Base-by-base conservation (phyloP, 306 rosid species). In the Gillenia trifoliata region DNA sequence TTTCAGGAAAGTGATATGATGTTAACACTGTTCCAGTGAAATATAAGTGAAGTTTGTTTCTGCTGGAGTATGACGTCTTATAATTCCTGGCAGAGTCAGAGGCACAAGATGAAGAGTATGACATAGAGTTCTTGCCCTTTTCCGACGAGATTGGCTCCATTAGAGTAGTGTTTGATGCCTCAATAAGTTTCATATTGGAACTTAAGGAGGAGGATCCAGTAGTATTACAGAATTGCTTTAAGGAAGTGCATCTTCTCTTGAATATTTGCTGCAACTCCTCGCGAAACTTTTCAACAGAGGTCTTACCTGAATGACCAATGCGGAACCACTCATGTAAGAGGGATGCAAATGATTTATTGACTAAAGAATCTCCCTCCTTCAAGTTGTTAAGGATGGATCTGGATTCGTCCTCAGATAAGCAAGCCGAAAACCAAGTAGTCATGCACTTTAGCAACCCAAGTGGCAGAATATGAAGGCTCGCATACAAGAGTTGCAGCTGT, bases 381-480 rank as follows among this genome's bases (percentile, higher is more conserved):
- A 83, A 79, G 75, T 70, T 81, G 65, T 73, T 60, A 68, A 90
- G 92, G 76, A 86, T 76, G 72, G 85, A 85, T 78, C 83, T 84
- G 79, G 88, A 78, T 76, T 91, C 92, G 19, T 82, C 87, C 81
- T 87, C 90, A 72, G 97, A 87, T 81, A 94, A 82, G 77, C 81
- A 84, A 83, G 81, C 79, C 47, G 98, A 88, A 86, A 94, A 94
- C 97, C 98, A 94, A 79, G 90, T 86, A 38, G 88, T 79, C 50
- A 81, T 88, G 66, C 89, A 88, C 80, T 82, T 90, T 66, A 94
- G 86, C 83, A 94, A 83, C 82, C 98, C 97, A 38, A 94, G 89
- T 70, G 98, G 98, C 95, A 94, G 88, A 83, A 86, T 88, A 73
- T 78, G 86, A 78, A 94, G 81, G 84, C 93, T 87, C 88, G 81